Percentiles rank a stretch among this genome's conserved stretches.
Conservation (phyloP, 2,329 filamentous ascomycete species). For the Talaromyces amestolkiae region DNA sequence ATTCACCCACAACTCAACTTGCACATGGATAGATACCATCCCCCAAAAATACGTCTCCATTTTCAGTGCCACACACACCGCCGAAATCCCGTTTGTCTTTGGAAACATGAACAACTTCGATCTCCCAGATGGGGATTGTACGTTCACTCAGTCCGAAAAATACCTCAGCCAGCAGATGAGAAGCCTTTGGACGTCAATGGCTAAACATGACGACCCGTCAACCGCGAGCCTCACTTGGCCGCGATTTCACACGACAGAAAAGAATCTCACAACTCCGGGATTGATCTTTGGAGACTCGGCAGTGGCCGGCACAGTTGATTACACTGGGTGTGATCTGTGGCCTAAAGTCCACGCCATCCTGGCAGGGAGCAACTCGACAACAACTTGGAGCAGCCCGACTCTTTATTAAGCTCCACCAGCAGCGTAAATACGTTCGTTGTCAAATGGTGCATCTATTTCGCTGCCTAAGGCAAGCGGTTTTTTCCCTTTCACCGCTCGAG, state of each 20-base stretch:
- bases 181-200: slow-evolving; percentile 25
- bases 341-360: slow-evolving; percentile 15
- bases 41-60: background rate
- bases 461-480: background rate
- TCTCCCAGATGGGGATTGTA: slow-evolving; percentile 17
- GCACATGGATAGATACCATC: slow-evolving; percentile 23
- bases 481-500: background rate
- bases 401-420: background rate
- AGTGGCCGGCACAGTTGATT: slow-evolving; percentile 21
- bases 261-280: slow-evolving; percentile 17
- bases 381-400: background rate
- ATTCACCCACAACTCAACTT: slow-evolving; percentile 24
- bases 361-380: background rate
- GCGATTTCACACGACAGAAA: slow-evolving; percentile 5
- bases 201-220: slow-evolving; percentile 21
- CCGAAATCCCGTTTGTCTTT: slow-evolving; percentile 18
- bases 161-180: slow-evolving; percentile 23
- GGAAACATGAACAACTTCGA: slow-evolving; percentile 20
- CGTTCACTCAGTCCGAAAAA: slow-evolving; percentile 17
- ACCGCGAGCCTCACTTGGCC: slow-evolving; percentile 21
- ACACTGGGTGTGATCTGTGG: slow-evolving; percentile 22
- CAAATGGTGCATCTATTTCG: background rate
- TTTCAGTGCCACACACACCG: slow-evolving; percentile 20
- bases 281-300: slow-evolving; percentile 21
- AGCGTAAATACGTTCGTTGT: background rate